phyloP scores from a whole-genome alignment of 2,329 filamentous ascomycete genomes.

The Fusarium marasasianum region DNA sequence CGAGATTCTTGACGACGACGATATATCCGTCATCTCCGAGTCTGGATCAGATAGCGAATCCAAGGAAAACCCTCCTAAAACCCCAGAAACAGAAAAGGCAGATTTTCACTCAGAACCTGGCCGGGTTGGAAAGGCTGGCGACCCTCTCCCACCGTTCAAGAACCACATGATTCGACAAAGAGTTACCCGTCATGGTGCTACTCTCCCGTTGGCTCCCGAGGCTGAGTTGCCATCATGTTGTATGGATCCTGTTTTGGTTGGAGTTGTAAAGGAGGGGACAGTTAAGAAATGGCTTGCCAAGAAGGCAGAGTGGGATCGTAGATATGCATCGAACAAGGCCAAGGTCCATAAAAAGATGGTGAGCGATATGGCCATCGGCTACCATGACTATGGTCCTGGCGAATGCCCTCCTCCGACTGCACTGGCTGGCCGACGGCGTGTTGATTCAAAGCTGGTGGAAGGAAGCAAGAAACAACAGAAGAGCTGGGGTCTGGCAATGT shows the following conservation, averaged over 20 bases:
- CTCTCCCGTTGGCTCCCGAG: conserved; percentile 72
- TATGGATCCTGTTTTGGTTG: conserved; percentile 72
- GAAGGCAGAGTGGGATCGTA: conserved; percentile 77
- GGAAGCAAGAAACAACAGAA: conserved; percentile 65
- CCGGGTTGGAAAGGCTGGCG: conserved; percentile 85
- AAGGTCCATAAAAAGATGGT: conserved; percentile 78
- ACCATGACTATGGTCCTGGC: conserved; percentile 73
- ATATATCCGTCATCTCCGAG: conserved; percentile 76
- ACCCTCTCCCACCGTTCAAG: conserved; percentile 80
- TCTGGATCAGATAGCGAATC: conserved; percentile 55
- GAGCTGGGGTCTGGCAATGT: conserved; percentile 82
- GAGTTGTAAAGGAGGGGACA: conserved; percentile 80
- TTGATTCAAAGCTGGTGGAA: conserved; percentile 50
- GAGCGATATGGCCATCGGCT: conserved; percentile 76
- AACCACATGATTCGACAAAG: conserved; percentile 93
- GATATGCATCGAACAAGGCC: conserved; percentile 74
- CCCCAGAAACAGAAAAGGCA: conserved; percentile 21
- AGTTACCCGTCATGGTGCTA: conserved; percentile 79
- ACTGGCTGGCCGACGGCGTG: conserved; percentile 74
- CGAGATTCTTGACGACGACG: conserved; percentile 82
- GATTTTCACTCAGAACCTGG: conserved; percentile 36
- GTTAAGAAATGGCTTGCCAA: conserved; percentile 84
- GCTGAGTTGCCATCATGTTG: conserved; percentile 72
- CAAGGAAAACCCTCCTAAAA: conserved; percentile 33
- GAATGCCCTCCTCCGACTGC: conserved; percentile 87